Evolutionary conservation across 805 yeast species (phyloP).

Genomic region (Yarrowia yakushimensis): DNA sequence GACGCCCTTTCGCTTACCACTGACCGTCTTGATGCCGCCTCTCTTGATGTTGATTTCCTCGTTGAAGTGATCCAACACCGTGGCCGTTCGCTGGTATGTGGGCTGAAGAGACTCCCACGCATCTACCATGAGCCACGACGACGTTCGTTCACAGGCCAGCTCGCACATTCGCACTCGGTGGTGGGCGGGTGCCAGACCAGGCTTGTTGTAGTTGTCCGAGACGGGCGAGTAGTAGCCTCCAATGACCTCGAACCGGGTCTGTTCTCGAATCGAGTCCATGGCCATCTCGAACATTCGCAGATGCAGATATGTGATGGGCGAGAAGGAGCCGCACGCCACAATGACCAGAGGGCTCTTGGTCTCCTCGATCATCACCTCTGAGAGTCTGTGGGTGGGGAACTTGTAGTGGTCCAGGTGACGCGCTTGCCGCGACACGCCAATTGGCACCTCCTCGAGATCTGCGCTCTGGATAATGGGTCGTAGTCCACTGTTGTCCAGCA

Average conservation of each 20-base stretch:
- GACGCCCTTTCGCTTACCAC: conserved; percentile 61
- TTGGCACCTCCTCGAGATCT: conserved; percentile 95
- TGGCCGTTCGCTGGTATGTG: conserved; percentile 86
- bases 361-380: conserved; percentile 63
- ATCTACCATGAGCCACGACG: conserved; percentile 98
- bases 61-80: conserved; percentile 93
- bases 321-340: conserved; percentile 96
- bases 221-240: conserved; percentile 98
- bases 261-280: conserved; percentile 84
- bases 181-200: conserved; percentile 81
- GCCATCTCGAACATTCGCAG: conserved; percentile 99
- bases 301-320: conserved; percentile 93
- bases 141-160: conserved; percentile 93
- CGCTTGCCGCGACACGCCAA: conserved; percentile 88
- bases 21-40: conserved; percentile 65
- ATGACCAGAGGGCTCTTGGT: conserved; percentile 84
- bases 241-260: conserved; percentile 87
- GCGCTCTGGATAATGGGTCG: conserved; percentile 59
- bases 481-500: conserved; percentile 12
- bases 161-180: conserved; percentile 98
- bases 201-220: conserved; percentile 81
- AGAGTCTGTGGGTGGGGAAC: conserved; percentile 86
- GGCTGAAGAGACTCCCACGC: conserved; percentile 98
- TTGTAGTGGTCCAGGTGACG: conserved; percentile 59
- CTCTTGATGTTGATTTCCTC: conserved; percentile 88